Conservation (phyloP, 768 basidiomycete species). For the Collybia nuda region DNA sequence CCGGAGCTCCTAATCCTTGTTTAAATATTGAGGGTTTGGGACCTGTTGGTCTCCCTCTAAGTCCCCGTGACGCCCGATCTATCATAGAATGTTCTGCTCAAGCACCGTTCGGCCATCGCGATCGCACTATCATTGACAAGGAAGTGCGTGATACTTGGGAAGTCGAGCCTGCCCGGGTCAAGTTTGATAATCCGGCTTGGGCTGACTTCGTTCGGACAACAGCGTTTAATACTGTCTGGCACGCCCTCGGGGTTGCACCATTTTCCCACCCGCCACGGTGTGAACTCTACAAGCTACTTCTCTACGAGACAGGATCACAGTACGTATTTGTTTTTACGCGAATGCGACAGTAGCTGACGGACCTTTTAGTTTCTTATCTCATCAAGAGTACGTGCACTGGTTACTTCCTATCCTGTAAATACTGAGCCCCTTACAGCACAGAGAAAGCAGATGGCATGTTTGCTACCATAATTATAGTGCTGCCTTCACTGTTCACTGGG, state of each 20-base stretch:
- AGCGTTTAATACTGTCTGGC: constrained; percentile 29
- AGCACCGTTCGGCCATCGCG: constrained; percentile 46
- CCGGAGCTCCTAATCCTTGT: constrained; percentile 30
- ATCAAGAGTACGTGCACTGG: constrained; percentile 39
- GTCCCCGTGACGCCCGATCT: constrained; percentile 32
- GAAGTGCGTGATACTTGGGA: constrained; percentile 52
- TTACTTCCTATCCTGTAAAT: neutral
- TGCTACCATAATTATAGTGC: constrained; percentile 46
- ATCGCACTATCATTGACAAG: constrained; percentile 40
- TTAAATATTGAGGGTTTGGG: constrained; percentile 39
- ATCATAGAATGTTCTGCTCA: constrained; percentile 33
- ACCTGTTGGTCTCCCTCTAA: constrained; percentile 45
- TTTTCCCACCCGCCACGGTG: constrained; percentile 25
- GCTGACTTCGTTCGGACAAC: constrained; percentile 24
- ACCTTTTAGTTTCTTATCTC: constrained; percentile 37
- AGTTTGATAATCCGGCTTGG: constrained; percentile 40
- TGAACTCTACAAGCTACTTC: constrained; percentile 46
- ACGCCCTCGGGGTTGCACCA: constrained; percentile 33
- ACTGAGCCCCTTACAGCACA: neutral
- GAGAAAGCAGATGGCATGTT: too few relatives aligned
- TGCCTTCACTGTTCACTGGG: constrained; percentile 46
- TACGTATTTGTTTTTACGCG: constrained; percentile 22
- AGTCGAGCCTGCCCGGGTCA: constrained; percentile 37
- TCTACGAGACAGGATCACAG: constrained; percentile 51
- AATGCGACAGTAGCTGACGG: constrained; percentile 1